Conservation (phyloP, 371 early-diverging fungal genomes). For the Lichtheimia ramosa region DNA sequence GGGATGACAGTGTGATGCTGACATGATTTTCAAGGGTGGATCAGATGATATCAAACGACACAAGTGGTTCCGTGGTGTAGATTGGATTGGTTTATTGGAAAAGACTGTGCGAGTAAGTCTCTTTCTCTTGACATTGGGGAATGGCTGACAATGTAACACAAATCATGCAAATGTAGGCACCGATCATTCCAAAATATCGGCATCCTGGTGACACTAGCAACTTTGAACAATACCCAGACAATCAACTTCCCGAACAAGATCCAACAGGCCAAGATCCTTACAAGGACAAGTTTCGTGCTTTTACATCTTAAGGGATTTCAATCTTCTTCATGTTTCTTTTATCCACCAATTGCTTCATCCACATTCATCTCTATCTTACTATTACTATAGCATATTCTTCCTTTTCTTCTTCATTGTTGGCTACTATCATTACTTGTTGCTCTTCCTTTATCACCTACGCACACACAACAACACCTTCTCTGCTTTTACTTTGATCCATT, state of each 20-base stretch:
- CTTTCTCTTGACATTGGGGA: slow-evolving; percentile 9
- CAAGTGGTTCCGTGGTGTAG: slow-evolving; percentile 83
- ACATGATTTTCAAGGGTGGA: slow-evolving; percentile 21
- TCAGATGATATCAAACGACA: slow-evolving; percentile 76
- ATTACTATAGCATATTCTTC: too few relatives aligned
- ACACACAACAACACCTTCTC: too few relatives aligned
- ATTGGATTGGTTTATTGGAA: slow-evolving; percentile 77
- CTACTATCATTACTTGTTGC: too few relatives aligned
- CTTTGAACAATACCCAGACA: slow-evolving; percentile 66
- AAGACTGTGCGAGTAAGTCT: slow-evolving; percentile 64
- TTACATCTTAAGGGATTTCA: slow-evolving; percentile 2
- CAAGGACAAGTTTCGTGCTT: slow-evolving; percentile 37
- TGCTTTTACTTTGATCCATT: too few relatives aligned
- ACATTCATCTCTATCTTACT: too few relatives aligned
- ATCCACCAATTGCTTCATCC: too few relatives aligned
- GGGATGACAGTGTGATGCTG: not conserved
- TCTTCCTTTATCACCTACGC: too few relatives aligned
- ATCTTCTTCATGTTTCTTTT: too few relatives aligned
- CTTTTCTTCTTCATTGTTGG: too few relatives aligned
- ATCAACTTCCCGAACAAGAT: too few relatives aligned
- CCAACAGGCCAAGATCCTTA: slow-evolving; percentile 31
- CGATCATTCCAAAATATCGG: slow-evolving; percentile 14
- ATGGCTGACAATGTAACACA: slow-evolving; percentile 8
- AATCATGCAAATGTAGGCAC: slow-evolving; percentile 37
- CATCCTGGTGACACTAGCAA: slow-evolving; percentile 58